Base-by-base conservation (phyloP, 441 rosid genomes). In the Populus trichocarpa region DNA sequence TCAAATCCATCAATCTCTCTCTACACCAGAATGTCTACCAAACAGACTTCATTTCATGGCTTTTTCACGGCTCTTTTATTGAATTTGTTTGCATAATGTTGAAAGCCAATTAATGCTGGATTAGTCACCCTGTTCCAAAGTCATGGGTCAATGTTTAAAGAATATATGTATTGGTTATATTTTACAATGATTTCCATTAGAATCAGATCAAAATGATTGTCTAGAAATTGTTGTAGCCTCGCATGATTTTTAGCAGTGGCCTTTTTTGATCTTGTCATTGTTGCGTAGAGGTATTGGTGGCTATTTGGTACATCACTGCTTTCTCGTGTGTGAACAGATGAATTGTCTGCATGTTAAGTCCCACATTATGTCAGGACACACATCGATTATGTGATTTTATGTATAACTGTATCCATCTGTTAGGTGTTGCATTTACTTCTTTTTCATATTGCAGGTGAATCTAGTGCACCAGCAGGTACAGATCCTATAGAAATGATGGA, bases 401-500 rank as follows among this genome's bases (percentile, higher is more conserved):
- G 14, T 10, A 8, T 4, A 57, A 11, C 30, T 32, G 46, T 32
- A n/a, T 76, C 22, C 33, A 57, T 30, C 7, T 65, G 10, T 69
- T 74, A 65, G 67, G 20, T 36, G 16, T 32, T 74, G 20, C 22
- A 70, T 69, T 26, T 69, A 26, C 53, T 46, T 76, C 20, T 22
- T 13, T 74, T 12, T 10, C 36, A 30, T 67, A 16, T 50, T 70
- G 67, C 83, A 89, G 96, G 86, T 74, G 88, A 87, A 81, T 88
- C 89, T 65, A 84, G 85, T 85, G 88, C 81, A 18, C 81, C 86
- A 7, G 66, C 82, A 42, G 84, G 86, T 83, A 75, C 98, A 65
- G 99, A 96, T 86, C 97, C 99, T 79, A 80, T 96, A 72, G 95
- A 96, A 70, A 96, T 93, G 98, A 94, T 96, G 99, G 99, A 96